Conservation (phyloP, 2,329 filamentous ascomycete species). For the Ramularia endophylla region DNA sequence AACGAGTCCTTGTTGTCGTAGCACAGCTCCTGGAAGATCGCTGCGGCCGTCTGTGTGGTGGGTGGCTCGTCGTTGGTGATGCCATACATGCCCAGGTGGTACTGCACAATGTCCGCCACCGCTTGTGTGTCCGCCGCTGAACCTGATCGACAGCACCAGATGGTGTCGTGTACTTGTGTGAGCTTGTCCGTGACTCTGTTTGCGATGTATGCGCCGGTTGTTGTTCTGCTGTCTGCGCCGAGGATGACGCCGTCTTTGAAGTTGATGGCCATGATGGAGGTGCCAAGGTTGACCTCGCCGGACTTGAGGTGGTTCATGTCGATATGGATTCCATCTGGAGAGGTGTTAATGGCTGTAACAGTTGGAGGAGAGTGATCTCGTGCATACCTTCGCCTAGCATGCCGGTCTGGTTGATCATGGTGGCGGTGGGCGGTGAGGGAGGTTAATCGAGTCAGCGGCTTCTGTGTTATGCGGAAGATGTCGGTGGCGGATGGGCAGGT, state of each 20-base stretch:
- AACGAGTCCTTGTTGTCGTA: conserved; percentile 95
- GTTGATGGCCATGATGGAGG: conserved; percentile 99
- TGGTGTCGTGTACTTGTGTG: conserved; percentile 96
- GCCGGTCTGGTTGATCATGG: conserved; percentile 33
- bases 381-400: conserved; percentile 37
- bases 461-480: neutral
- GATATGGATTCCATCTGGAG: conserved; percentile 91
- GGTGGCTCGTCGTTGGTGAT: conserved; percentile 84
- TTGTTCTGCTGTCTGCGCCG: conserved; percentile 95
- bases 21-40: conserved; percentile 96
- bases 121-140: conserved; percentile 98
- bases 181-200: conserved; percentile 99
- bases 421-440: conserved; percentile 12
- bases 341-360: conserved; percentile 10
- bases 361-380: conserved; percentile 2
- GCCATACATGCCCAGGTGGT: conserved; percentile 88
- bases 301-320: conserved; percentile 99
- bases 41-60: conserved; percentile 89
- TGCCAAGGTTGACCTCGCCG: conserved; percentile 97
- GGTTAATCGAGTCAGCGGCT: too few species aligned
- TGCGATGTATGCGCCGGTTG: conserved; percentile 95
- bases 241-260: conserved; percentile 98
- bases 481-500: neutral
- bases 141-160: conserved; percentile 98
- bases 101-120: conserved; percentile 95